A percentile compares a stretch with the other conserved stretches of the same genome.
Conservation (phyloP, 345 rosid genomes). For the Citrus cavaleriei region DNA sequence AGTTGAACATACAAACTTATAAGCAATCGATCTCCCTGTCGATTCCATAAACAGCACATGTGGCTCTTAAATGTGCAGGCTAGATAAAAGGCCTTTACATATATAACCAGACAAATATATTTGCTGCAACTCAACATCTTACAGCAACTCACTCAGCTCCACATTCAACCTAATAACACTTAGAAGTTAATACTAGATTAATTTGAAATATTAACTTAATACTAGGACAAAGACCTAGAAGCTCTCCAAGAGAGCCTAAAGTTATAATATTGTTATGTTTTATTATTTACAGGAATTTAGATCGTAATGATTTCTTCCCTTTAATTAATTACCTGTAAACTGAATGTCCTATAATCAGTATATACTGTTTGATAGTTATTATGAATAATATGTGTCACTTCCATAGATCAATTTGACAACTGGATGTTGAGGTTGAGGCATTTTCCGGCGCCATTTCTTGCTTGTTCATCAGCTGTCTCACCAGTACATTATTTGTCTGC, state of each 20-base stretch:
- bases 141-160: conserved; percentile 7
- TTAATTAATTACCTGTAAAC: conserved; percentile 5
- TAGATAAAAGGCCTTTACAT: conserved; percentile 13
- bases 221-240: conserved; percentile 11
- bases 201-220: conserved; percentile 8
- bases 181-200: background rate
- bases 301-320: conserved; percentile 4
- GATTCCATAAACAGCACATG: conserved; percentile 11
- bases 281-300: conserved; percentile 43
- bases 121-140: conserved; percentile 16
- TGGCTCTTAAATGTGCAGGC: conserved; percentile 3
- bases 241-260: conserved; percentile 10
- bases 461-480: conserved; percentile 27
- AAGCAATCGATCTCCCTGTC: conserved; percentile 12
- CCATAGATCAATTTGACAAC: conserved; percentile 50
- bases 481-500: conserved; percentile 16
- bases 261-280: conserved; percentile 20
- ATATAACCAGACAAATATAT: background rate
- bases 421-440: conserved; percentile 36
- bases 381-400: conserved; percentile 27
- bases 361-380: conserved; percentile 13
- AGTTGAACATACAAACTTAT: conserved; percentile 13
- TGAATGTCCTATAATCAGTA: conserved; percentile 31
- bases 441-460: conserved; percentile 32
- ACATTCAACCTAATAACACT: conserved; percentile 4